Evolutionary conservation across 2,329 filamentous ascomycete genomes (phyloP).

Genomic region (Aureobasidium sp.): DNA sequence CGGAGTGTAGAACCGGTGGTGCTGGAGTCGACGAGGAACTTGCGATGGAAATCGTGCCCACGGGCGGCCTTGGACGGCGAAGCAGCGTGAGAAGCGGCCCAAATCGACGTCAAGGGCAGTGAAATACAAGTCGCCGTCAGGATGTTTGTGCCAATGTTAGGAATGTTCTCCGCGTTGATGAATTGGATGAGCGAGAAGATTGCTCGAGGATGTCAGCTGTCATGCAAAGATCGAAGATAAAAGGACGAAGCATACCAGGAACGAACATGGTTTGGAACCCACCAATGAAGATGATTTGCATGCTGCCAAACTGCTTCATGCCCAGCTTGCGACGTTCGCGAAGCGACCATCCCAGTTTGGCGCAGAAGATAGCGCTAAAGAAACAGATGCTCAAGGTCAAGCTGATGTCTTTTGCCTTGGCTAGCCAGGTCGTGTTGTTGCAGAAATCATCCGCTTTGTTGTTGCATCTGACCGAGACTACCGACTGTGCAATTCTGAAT

Average conservation of each 20-base stretch:
- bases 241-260: slow-evolving; percentile 44
- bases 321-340: slow-evolving; percentile 47
- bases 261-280: slow-evolving; percentile 57
- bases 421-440: slow-evolving; percentile 17
- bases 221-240: background rate
- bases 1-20: background rate
- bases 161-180: slow-evolving; percentile 31
- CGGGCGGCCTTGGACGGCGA: slow-evolving; percentile 13
- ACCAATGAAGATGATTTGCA: slow-evolving; percentile 60
- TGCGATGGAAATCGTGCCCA: slow-evolving; percentile 14
- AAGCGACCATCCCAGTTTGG: slow-evolving; percentile 52
- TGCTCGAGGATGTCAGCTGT: slow-evolving; percentile 32
- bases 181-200: slow-evolving; percentile 53
- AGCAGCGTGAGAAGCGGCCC: slow-evolving; percentile 42
- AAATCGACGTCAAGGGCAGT: slow-evolving; percentile 57
- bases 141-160: slow-evolving; percentile 46
- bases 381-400: slow-evolving; percentile 50
- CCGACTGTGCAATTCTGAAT: slow-evolving; percentile 44
- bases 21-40: slow-evolving; percentile 13
- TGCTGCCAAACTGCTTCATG: slow-evolving; percentile 52
- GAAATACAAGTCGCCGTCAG: slow-evolving; percentile 53
- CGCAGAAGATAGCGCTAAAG: slow-evolving; percentile 53
- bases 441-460: slow-evolving; percentile 13
- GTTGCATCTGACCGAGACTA: slow-evolving; percentile 35
- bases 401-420: slow-evolving; percentile 33